phyloP scores from a whole-genome alignment of 2,329 filamentous ascomycete genomes.

The Trichoderma sp. region DNA sequence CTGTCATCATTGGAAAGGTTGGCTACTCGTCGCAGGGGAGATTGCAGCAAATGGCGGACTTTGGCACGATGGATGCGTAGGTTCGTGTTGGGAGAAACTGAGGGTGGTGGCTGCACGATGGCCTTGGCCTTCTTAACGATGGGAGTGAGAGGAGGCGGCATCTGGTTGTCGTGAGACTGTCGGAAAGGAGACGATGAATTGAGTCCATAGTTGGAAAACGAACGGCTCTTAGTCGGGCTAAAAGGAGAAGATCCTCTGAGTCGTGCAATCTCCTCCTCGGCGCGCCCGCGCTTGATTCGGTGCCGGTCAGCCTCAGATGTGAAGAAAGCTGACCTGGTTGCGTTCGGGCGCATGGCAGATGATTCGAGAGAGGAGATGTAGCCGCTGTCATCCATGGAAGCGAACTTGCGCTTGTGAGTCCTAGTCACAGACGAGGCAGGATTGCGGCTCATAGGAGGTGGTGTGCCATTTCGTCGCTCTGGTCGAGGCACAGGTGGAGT shows the following conservation, averaged over 20 bases:
- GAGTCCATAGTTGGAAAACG: slow-evolving; percentile 52
- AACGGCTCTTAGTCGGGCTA: slow-evolving; percentile 75
- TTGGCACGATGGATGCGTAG: slow-evolving; percentile 83
- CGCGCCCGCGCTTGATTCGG: slow-evolving; percentile 81
- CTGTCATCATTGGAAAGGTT: slow-evolving; percentile 45
- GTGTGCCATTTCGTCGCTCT: slow-evolving; percentile 67
- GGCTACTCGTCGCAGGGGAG: slow-evolving; percentile 59
- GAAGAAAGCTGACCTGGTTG: slow-evolving; percentile 62
- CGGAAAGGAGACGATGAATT: slow-evolving; percentile 70
- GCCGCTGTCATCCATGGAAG: slow-evolving; percentile 85
- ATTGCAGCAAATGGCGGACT: slow-evolving; percentile 79
- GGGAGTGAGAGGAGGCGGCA: slow-evolving; percentile 78
- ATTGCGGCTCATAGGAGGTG: slow-evolving; percentile 67
- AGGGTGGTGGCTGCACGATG: slow-evolving; percentile 59
- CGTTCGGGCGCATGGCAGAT: slow-evolving; percentile 74
- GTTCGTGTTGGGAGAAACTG: slow-evolving; percentile 91
- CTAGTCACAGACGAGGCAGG: slow-evolving; percentile 64
- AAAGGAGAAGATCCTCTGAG: slow-evolving; percentile 91
- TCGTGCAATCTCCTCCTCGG: slow-evolving; percentile 93
- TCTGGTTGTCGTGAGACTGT: slow-evolving; percentile 55
- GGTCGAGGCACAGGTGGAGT: slow-evolving; percentile 79
- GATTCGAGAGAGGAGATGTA: slow-evolving; percentile 97
- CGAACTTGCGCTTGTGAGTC: slow-evolving; percentile 74
- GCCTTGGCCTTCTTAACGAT: slow-evolving; percentile 80
- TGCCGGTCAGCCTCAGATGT: slow-evolving; percentile 81